A percentile compares a stretch with the other conserved stretches of the same genome.
phyloP scores from a whole-genome alignment of 2,329 filamentous ascomycete species.

The Teratosphaeria nubilosa region DNA sequence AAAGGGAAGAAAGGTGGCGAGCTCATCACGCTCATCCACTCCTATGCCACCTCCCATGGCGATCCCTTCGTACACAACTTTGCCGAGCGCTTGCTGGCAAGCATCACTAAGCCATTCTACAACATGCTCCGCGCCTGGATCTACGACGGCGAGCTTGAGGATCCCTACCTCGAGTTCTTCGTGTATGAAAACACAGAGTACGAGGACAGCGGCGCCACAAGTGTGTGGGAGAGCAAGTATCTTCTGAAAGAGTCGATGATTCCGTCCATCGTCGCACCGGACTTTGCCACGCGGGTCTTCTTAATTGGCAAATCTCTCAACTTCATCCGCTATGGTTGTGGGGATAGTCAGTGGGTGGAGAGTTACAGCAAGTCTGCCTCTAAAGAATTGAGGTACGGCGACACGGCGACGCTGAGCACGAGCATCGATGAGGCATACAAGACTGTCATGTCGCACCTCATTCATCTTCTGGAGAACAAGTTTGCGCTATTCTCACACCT shows the following conservation, averaged over 20 bases:
- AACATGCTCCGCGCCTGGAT: constrained; percentile 95
- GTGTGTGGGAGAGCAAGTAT: constrained; percentile 98
- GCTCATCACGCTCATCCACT: constrained; percentile 85
- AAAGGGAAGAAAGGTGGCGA: constrained; percentile 79
- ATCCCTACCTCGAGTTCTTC: constrained; percentile 93
- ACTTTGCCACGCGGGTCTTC: constrained; percentile 94
- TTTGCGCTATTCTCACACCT: constrained; percentile 93
- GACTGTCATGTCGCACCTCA: constrained; percentile 90
- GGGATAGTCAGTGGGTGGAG: constrained; percentile 90
- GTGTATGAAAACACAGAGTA: constrained; percentile 67
- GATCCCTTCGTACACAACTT: constrained; percentile 91
- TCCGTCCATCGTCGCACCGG: constrained; percentile 82
- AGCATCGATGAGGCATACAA: constrained; percentile 98
- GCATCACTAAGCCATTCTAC: constrained; percentile 91
- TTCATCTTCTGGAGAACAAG: constrained; percentile 86
- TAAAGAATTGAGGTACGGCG: constrained; percentile 83
- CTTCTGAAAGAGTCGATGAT: constrained; percentile 76
- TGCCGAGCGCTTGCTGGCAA: constrained; percentile 74
- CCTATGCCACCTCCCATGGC: constrained; percentile 84
- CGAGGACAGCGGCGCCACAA: constrained; percentile 56
- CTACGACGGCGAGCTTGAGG: constrained; percentile 94
- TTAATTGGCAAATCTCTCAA: constrained; percentile 96
- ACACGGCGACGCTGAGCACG: constrained; percentile 79
- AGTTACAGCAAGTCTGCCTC: constrained; percentile 87
- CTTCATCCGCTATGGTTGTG: constrained; percentile 93